Evolutionary conservation across 306 rosid species (phyloP), one percentile per base, ranked within the genome.

Genomic region (Pachyrhizus erosus): DNA sequence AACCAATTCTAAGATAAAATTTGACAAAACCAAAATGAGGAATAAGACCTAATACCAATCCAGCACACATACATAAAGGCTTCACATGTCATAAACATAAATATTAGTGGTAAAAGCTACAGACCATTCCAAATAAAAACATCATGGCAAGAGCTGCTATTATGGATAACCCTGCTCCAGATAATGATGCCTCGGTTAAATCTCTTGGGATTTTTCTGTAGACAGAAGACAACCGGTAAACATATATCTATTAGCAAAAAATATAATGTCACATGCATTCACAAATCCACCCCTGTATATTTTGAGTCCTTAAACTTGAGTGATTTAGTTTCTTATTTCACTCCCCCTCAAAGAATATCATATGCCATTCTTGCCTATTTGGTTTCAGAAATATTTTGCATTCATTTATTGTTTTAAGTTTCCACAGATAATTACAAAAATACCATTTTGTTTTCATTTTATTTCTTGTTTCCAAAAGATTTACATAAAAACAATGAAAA

Each of bases 121-220:
- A 45, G 75, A 93, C 99, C 99, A 93, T 96, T 92, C 99, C 99
- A 88, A 96, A 96, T 87, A 96, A 90, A 91, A 96, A 92, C 88
- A 90, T 43, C 90, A 96, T 96, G 85, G 75, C 68, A 65, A 96
- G 90, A 70, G 99, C 99, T 82, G 99, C 98, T 65, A 90, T 6
- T 46, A 96, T 91, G 70, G 99, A 96, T 87, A 96, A 91, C 77
- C 99, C 99, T 39, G 99, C 99, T 81, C 99, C 99, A 0, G 99
- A 93, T 85, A 96, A 54, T 24, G 99, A 92, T 9, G 99, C 98
- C 90, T 96, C 99, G 3, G 99, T 96, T 88, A 96, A 90, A 88
- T 96, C 99, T 85, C 99, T 91, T 2, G 99, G 99, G 70, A 93
- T 96, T 91, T 96, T 96, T 91, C 99, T 96, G 93, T 64, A 57